Evolutionary conservation across 805 yeast genomes (phyloP).

Genomic region (Peterozyma xylosa): DNA sequence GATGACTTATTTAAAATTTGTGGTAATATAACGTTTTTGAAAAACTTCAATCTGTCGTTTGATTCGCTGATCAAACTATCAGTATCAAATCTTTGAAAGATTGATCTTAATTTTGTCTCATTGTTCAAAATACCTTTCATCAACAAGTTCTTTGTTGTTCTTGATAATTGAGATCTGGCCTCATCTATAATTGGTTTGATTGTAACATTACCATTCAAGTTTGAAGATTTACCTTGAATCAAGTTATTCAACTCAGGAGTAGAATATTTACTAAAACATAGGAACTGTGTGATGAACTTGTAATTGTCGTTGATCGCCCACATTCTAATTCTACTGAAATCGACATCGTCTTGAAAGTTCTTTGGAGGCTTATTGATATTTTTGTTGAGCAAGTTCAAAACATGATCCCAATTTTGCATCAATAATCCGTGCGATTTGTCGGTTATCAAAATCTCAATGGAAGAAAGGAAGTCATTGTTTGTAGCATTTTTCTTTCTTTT

Average conservation of each 20-base stretch:
- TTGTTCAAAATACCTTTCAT: slow-evolving; percentile 22
- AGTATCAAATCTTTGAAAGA: slow-evolving; percentile 64
- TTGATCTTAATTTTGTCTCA: slow-evolving; percentile 48
- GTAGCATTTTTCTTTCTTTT: slow-evolving; percentile 38
- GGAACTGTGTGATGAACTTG: slow-evolving; percentile 62
- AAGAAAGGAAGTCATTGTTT: slow-evolving; percentile 77
- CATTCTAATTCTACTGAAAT: slow-evolving; percentile 85
- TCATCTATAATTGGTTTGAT: slow-evolving; percentile 40
- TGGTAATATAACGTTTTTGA: slow-evolving; percentile 68
- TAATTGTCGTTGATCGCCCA: slow-evolving; percentile 88
- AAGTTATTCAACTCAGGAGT: slow-evolving; percentile 80
- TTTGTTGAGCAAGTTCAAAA: slow-evolving; percentile 47
- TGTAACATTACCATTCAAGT: slow-evolving; percentile 54
- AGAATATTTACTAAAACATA: slow-evolving; percentile 65
- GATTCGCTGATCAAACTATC: slow-evolving; percentile 59
- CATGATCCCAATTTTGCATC: slow-evolving; percentile 91
- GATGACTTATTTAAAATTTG: slow-evolving; percentile 54
- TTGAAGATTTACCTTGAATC: slow-evolving; percentile 37
- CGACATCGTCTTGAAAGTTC: slow-evolving; percentile 70
- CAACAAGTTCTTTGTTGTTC: slow-evolving; percentile 39
- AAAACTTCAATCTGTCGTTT: slow-evolving; percentile 74
- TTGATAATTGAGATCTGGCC: slow-evolving; percentile 47
- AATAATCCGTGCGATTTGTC: slow-evolving; percentile 84
- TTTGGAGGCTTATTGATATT: slow-evolving; percentile 73
- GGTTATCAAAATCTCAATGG: slow-evolving; percentile 73